Conservation (phyloP, 345 rosid species). For the Salix viminalis region DNA sequence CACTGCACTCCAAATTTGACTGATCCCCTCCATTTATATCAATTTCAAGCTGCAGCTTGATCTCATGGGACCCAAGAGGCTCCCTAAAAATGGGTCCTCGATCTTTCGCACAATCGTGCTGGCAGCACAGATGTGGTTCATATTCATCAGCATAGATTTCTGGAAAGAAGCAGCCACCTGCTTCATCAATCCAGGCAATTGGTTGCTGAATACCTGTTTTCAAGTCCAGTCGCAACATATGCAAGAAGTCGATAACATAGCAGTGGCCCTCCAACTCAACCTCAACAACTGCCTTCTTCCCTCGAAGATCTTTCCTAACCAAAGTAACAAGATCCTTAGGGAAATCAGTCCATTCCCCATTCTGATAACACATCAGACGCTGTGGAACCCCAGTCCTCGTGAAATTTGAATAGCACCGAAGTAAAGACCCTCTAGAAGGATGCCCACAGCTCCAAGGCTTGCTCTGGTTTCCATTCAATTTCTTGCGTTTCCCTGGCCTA, state of each 20-base stretch:
- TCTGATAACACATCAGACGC: constrained; percentile 67
- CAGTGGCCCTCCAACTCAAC: constrained; percentile 43
- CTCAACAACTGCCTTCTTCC: constrained; percentile 61
- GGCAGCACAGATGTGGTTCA: constrained; percentile 38
- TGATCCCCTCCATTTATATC: constrained; percentile 55
- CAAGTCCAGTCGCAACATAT: constrained; percentile 64
- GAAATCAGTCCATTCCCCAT: constrained; percentile 78
- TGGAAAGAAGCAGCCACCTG: constrained; percentile 75
- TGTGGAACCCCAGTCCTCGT: constrained; percentile 57
- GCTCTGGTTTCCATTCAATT: constrained; percentile 30
- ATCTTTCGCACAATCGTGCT: constrained; percentile 29
- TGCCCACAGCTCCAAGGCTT: constrained; percentile 20
- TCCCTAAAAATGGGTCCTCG: constrained; percentile 18
- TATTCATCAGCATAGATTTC: constrained; percentile 44
- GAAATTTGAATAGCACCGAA: constrained; percentile 62
- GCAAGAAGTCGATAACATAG: constrained; percentile 71
- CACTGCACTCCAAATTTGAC: constrained; percentile 56
- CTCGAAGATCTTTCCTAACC: constrained; percentile 50
- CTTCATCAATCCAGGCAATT: constrained; percentile 93
- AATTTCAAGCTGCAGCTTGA: constrained; percentile 81
- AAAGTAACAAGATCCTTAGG: constrained; percentile 39
- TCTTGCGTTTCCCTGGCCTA: constrained; percentile 49
- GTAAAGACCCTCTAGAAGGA: constrained; percentile 38
- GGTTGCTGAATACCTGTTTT: constrained; percentile 60
- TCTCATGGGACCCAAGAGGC: constrained; percentile 44